Evolutionary conservation across 768 basidiomycete species (phyloP).

Genomic region (Trichaptum fuscoviolaceum): DNA sequence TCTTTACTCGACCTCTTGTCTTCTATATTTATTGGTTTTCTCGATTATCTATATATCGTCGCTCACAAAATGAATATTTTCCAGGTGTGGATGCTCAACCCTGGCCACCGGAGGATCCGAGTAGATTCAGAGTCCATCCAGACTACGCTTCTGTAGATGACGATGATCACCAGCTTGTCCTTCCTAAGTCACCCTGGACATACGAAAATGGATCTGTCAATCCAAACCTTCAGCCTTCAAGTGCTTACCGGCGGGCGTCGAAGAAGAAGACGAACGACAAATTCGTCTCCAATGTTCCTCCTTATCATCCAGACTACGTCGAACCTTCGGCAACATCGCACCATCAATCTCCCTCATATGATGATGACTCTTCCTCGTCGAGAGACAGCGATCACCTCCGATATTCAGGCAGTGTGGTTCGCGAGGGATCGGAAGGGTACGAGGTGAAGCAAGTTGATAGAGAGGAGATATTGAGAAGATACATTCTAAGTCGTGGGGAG

Average conservation of each 20-base stretch:
- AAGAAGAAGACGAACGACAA: constrained; percentile 17
- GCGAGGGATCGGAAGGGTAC: constrained; percentile 79
- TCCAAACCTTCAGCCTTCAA: constrained; percentile 66
- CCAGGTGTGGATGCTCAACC: constrained; percentile 12
- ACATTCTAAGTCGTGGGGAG: constrained; percentile 48
- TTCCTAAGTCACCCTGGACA: constrained; percentile 75
- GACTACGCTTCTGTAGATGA: constrained; percentile 24
- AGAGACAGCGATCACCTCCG: constrained; percentile 15
- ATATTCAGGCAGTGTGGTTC: constrained; percentile 28
- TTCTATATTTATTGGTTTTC: constrained; percentile 1
- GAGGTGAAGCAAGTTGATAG: constrained; percentile 60
- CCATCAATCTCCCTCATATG: constrained; percentile 18
- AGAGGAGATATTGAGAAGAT: constrained; percentile 57
- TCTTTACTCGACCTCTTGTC: constrained; percentile 5
- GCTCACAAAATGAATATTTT: not conserved
- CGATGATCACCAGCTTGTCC: constrained; percentile 35
- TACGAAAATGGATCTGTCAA: constrained; percentile 76
- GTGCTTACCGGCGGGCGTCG: constrained; percentile 22
- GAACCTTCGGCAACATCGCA: constrained; percentile 18
- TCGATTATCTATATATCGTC: not conserved
- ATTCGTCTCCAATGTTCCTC: constrained; percentile 50
- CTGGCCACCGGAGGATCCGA: constrained; percentile 79
- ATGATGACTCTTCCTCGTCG: constrained; percentile 19
- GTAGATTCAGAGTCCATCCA: constrained; percentile 11
- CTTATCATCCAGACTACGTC: constrained; percentile 72